phyloP scores from a whole-genome alignment of 164 flowering plant genomes.

The Tetrastigma voinierianum region DNA sequence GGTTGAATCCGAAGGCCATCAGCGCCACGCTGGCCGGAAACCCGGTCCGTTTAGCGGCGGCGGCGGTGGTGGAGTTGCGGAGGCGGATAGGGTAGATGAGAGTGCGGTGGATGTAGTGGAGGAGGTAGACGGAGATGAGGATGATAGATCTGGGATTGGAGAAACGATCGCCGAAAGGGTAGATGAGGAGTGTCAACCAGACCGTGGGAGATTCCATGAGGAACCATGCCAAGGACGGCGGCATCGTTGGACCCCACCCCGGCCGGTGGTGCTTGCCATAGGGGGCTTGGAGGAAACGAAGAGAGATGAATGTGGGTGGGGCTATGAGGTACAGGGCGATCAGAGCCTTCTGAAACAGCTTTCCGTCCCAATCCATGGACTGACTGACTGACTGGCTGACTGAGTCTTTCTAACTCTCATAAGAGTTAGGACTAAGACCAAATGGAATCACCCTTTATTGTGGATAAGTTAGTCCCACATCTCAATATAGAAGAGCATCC shows the following conservation, averaged over 20 bases:
- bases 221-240: conserved; percentile 73
- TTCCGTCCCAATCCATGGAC: conserved; percentile 31
- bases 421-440: too few species aligned
- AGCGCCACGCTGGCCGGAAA: conserved; percentile 66
- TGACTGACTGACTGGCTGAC: too few species aligned
- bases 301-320: conserved; percentile 57
- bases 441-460: too few species aligned
- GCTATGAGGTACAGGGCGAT: conserved; percentile 39
- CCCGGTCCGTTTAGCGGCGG: conserved; percentile 9
- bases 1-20: conserved; percentile 66
- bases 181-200: conserved; percentile 63
- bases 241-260: conserved; percentile 79
- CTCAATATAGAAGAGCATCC: too few species aligned
- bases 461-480: too few species aligned
- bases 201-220: conserved; percentile 90
- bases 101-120: conserved; percentile 86
- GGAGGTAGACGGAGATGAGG: conserved; percentile 60
- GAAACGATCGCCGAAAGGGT: conserved; percentile 55
- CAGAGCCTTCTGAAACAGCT: conserved; percentile 39
- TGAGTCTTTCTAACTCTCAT: too few species aligned
- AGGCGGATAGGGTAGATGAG: conserved; percentile 73
- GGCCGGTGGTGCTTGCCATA: conserved; percentile 78
- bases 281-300: conserved; percentile 67
- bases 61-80: conserved; percentile 8
- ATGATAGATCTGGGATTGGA: conserved; percentile 42